Base-by-base conservation (phyloP, 768 basidiomycete species). In the Pleurotus ostreatus region DNA sequence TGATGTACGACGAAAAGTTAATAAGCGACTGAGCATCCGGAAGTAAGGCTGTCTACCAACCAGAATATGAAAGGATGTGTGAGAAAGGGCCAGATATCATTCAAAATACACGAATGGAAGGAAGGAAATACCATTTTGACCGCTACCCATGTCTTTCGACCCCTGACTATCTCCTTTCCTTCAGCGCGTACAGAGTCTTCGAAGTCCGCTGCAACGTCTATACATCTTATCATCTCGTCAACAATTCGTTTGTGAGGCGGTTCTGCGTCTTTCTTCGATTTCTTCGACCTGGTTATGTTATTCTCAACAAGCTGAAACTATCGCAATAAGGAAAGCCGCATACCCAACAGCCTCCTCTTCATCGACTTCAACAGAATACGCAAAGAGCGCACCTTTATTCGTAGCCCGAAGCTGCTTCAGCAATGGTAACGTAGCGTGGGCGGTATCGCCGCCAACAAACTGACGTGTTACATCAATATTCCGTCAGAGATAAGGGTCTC, bases 381-480 rank as follows among this genome's bases (percentile, higher is more conserved):
- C 85, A 60, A 97, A 83, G 11, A 97, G 70, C 7, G 80, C 76
- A 2, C 92, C 94, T 59, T 85, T 88, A 63, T 89, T 88, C 58
- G 80, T 79, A 8, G 69, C 68, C 15, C 93, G 81, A 22, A 95
- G 75, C 11, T 70, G 64, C 40, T 76, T 72, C 40, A 97, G 78
- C 0, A 89, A 66, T 1, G 90, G 85, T 4, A 89, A 61, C 5
- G 86, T 81, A 15, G 79, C 84, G 38, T 80, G 77, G 0, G 86
- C 89, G 0, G 87, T 87, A 57, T 95, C 93, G 2, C 90, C 94
- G 0, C 94, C 93, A 1, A 95, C 94, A 61, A 96, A 98, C 86
- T 93, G 52, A 20, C 20, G 20, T 20, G 20, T 20, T 20, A 20
- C 20, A 20, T 20, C 20, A 20, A 20, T 20, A 20, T 20, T 20